A percentile compares a stretch with the other conserved stretches of the same genome.
These are phyloP conservation scores for Ophiostoma triangulosporum DNA, from an alignment of 2,329 filamentous ascomycete genomes.

Conservation along the genomic window DNA sequence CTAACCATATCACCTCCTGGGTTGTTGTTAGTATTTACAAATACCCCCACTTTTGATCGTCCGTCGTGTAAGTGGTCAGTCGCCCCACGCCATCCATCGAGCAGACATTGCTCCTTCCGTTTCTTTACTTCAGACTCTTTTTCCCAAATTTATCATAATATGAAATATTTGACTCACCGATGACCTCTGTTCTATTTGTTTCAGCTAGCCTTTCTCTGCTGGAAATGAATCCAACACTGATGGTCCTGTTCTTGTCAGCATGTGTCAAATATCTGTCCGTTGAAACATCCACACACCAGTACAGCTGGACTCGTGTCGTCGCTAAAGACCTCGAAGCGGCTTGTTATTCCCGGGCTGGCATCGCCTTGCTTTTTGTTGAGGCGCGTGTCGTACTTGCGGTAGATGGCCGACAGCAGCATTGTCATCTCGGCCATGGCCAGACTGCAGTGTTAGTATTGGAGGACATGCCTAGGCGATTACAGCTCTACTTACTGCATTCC, in stretches of 20 bases:
- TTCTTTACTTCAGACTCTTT: no score
- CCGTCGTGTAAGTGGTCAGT: no score
- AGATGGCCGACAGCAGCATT: slow-evolving; percentile 29
- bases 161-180: no score
- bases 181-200: background rate
- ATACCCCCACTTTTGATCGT: no score
- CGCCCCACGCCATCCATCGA: no score
- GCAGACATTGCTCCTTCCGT: no score
- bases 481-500: slow-evolving; percentile 28
- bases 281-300: background rate
- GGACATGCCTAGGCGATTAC: background rate
- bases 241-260: slow-evolving; percentile 11
- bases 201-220: background rate
- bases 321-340: slow-evolving; percentile 27
- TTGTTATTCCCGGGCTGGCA: slow-evolving; percentile 25
- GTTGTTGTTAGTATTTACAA: no score
- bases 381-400: slow-evolving; percentile 27
- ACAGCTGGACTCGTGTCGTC: slow-evolving; percentile 18
- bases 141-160: no score
- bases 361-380: slow-evolving; percentile 16
- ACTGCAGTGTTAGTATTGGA: slow-evolving; percentile 1
- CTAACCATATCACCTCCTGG: no score
- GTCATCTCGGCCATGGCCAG: slow-evolving; percentile 38
- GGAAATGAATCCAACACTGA: slow-evolving; percentile 14
- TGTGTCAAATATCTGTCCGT: no score